A percentile compares a stretch with the other conserved stretches of the same genome.
Evolutionary conservation across 306 rosid genomes (phyloP).

Genomic region (Calophaca sinica): DNA sequence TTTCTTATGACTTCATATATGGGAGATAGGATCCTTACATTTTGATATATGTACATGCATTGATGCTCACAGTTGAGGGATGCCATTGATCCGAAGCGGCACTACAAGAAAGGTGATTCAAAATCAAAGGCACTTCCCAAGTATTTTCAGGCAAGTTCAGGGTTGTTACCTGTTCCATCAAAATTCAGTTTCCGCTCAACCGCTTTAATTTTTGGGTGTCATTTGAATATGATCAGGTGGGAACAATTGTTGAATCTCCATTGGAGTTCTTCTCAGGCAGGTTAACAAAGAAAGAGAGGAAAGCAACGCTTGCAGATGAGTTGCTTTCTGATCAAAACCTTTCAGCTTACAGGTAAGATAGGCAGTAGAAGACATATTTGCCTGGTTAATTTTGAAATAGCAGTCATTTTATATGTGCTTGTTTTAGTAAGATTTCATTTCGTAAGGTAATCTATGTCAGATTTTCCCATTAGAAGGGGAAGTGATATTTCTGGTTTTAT

Average conservation of each 20-base stretch:
- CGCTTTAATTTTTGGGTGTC: not conserved
- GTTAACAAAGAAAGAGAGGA: conserved; percentile 85
- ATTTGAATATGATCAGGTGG: conserved; percentile 63
- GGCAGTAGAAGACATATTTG: not conserved
- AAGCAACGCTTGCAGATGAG: conserved; percentile 67
- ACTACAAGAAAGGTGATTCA: conserved; percentile 81
- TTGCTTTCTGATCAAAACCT: conserved; percentile 45
- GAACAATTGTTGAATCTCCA: conserved; percentile 76
- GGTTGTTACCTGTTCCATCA: conserved; percentile 22
- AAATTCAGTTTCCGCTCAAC: conserved; percentile 10
- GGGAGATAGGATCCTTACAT: conserved; percentile 21
- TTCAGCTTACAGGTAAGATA: conserved; percentile 43
- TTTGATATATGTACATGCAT: conserved; percentile 7
- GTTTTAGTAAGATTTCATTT: not conserved
- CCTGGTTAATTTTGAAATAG: conserved; percentile 8
- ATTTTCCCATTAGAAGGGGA: not conserved
- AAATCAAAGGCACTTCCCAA: conserved; percentile 64
- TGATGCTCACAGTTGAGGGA: conserved; percentile 66
- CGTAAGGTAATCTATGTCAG: not conserved
- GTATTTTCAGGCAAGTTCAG: conserved; percentile 80
- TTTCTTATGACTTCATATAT: not conserved
- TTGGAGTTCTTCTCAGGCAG: conserved; percentile 74
- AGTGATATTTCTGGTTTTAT: not conserved
- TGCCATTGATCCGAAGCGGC: conserved; percentile 87
- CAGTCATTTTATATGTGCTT: not conserved